Conservation (phyloP, 257 asterid species). For the Linaria vulgaris region DNA sequence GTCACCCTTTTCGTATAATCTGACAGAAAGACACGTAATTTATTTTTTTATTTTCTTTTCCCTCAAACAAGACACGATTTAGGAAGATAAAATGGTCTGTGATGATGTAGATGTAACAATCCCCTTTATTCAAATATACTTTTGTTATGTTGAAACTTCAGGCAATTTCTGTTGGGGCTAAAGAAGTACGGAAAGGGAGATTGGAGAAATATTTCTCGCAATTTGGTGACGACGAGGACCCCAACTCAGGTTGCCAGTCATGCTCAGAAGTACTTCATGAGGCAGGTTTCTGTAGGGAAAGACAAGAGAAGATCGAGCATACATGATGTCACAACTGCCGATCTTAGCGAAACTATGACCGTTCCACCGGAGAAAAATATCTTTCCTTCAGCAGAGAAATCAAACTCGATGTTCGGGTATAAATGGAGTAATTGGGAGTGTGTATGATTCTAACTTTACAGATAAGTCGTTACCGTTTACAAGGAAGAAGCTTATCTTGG, state of each 20-base stretch:
- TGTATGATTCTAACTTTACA: slow-evolving; percentile 32
- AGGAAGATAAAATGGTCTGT: too few species aligned
- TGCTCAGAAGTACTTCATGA: slow-evolving; percentile 87
- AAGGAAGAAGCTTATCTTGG: too few species aligned
- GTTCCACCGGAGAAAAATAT: too few species aligned
- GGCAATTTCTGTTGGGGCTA: slow-evolving; percentile 81
- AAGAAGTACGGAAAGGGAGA: slow-evolving; percentile 94
- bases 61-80: too few species aligned
- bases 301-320: slow-evolving; percentile 92
- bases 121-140: not conserved
- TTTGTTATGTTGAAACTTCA: slow-evolving; percentile 35
- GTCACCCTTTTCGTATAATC: too few species aligned
- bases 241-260: slow-evolving; percentile 97
- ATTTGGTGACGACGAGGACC: slow-evolving; percentile 79
- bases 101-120: too few species aligned
- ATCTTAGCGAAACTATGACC: slow-evolving; percentile 29
- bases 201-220: slow-evolving; percentile 85
- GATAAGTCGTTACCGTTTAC: slow-evolving; percentile 44
- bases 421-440: slow-evolving; percentile 31
- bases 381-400: slow-evolving; percentile 31
- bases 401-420: slow-evolving; percentile 31
- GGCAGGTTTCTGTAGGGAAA: slow-evolving; percentile 87
- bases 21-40: too few species aligned
- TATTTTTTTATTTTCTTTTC: too few species aligned
- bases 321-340: slow-evolving; percentile 80